These are phyloP conservation scores for Alternaria novae-zelandiae DNA, from an alignment of 2,329 filamentous ascomycete species.

Conservation along the genomic window DNA sequence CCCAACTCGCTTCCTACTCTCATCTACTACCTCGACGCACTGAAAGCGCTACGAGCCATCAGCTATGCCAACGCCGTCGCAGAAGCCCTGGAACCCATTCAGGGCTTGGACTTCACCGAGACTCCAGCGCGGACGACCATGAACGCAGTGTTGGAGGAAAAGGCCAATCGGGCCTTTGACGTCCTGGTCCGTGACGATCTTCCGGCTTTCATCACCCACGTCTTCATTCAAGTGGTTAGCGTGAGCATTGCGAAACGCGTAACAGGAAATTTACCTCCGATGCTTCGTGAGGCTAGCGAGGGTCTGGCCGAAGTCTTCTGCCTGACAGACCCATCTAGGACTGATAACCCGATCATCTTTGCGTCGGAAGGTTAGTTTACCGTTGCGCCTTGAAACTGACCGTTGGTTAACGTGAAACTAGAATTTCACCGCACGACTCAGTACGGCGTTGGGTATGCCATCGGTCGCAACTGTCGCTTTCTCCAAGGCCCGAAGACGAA, in stretches of 20 bases:
- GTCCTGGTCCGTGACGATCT: conserved; percentile 70
- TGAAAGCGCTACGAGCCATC: conserved; percentile 74
- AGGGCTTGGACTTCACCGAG: conserved; percentile 62
- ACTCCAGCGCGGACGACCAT: conserved; percentile 59
- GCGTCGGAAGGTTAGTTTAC: conserved; percentile 69
- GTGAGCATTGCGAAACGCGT: conserved; percentile 71
- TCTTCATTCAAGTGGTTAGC: conserved; percentile 73
- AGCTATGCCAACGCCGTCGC: conserved; percentile 73
- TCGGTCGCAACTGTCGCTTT: conserved; percentile 80
- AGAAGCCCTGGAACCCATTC: conserved; percentile 64
- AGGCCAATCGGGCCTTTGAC: conserved; percentile 69
- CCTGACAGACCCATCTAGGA: conserved; percentile 73
- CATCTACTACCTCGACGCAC: conserved; percentile 73
- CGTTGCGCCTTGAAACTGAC: background rate
- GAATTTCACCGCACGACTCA: conserved; percentile 78
- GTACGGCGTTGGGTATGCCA: conserved; percentile 74
- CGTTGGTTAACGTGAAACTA: conserved; percentile 40
- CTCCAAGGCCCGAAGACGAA: conserved; percentile 77
- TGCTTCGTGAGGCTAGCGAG: conserved; percentile 73
- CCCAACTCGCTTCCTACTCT: conserved; percentile 69
- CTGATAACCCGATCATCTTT: conserved; percentile 79
- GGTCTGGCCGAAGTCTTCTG: conserved; percentile 80
- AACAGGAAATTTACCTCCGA: conserved; percentile 68
- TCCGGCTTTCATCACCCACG: conserved; percentile 73
- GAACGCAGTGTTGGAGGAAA: conserved; percentile 67